phyloP scores from a whole-genome alignment of 345 rosid species.

The Eucalyptus virginea region DNA sequence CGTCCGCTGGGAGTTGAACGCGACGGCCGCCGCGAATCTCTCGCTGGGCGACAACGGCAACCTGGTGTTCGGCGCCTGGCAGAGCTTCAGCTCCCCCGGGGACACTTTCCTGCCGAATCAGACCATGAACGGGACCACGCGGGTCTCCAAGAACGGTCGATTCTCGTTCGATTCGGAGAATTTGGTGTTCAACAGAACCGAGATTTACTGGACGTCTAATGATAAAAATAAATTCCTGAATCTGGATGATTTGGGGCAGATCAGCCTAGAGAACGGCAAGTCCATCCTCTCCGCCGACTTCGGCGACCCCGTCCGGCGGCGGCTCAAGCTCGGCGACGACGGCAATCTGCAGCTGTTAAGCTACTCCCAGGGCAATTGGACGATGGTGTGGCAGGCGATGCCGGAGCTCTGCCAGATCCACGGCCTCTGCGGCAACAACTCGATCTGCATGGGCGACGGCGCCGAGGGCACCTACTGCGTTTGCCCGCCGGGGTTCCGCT shows the following conservation, averaged over 20 bases:
- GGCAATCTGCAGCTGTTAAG: constrained; percentile 40
- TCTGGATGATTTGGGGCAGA: constrained; percentile 5
- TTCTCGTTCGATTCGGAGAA: constrained; percentile 13
- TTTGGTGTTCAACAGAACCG: not conserved
- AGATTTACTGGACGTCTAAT: constrained; percentile 10
- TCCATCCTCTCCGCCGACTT: constrained; percentile 22
- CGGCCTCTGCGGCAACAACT: constrained; percentile 38
- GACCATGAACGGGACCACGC: not conserved
- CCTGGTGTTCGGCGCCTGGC: constrained; percentile 25
- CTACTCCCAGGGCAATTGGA: constrained; percentile 8
- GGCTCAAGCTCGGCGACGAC: constrained; percentile 35
- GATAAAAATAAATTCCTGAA: not conserved
- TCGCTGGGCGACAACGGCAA: constrained; percentile 16
- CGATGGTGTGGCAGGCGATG: constrained; percentile 35
- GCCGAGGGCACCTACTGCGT: constrained; percentile 13
- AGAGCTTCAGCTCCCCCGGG: constrained; percentile 17
- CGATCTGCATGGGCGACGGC: constrained; percentile 36
- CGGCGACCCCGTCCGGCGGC: not conserved
- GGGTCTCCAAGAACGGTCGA: constrained; percentile 17
- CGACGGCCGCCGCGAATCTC: constrained; percentile 5
- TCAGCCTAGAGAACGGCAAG: not conserved
- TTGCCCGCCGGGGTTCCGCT: constrained; percentile 47
- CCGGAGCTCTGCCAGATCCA: constrained; percentile 34
- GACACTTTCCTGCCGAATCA: constrained; percentile 42
- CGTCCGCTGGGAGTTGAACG: constrained; percentile 7